Percentiles rank a stretch among this genome's conserved stretches.
phyloP scores from a whole-genome alignment of 148 eudicot species.

The Rheum nobile region DNA sequence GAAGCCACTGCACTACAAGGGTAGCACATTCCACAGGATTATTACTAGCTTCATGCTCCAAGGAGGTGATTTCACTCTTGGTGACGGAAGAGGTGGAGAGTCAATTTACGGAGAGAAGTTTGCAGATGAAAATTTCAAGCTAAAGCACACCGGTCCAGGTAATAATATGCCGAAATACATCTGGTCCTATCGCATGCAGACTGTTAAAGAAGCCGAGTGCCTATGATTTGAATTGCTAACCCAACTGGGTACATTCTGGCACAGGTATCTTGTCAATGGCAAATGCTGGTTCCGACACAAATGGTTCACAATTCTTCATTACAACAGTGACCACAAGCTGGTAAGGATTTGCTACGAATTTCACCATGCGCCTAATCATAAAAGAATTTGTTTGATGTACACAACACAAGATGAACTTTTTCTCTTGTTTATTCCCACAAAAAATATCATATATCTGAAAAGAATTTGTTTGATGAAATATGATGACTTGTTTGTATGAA shows the following conservation, averaged over 20 bases:
- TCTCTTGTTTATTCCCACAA: neutral
- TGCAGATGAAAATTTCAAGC: slow-evolving; percentile 91
- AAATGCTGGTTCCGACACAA: slow-evolving; percentile 82
- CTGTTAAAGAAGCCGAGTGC: neutral
- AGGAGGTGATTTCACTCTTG: slow-evolving; percentile 95
- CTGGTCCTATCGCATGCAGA: neutral
- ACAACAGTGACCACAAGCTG: slow-evolving; percentile 95
- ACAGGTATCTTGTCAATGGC: slow-evolving; percentile 94
- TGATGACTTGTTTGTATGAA: neutral
- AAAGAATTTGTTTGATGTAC: neutral
- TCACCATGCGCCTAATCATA: neutral
- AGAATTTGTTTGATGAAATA: neutral
- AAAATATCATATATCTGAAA: neutral
- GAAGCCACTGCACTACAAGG: slow-evolving; percentile 92
- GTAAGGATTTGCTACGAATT: slow-evolving; percentile 21
- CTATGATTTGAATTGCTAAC: neutral
- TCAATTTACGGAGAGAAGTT: slow-evolving; percentile 97
- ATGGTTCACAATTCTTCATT: slow-evolving; percentile 96
- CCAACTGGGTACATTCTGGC: neutral
- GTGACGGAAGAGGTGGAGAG: slow-evolving; percentile 94
- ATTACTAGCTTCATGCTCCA: slow-evolving; percentile 97
- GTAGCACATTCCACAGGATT: slow-evolving; percentile 83
- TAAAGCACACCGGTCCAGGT: slow-evolving; percentile 99
- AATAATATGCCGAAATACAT: slow-evolving; percentile 2
- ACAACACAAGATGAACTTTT: neutral